A percentile compares a stretch with the other conserved stretches of the same genome.
These are phyloP conservation scores for Verticillium dahliae DNA, from an alignment of 2,329 filamentous ascomycete genomes.

Conservation along the genomic window DNA sequence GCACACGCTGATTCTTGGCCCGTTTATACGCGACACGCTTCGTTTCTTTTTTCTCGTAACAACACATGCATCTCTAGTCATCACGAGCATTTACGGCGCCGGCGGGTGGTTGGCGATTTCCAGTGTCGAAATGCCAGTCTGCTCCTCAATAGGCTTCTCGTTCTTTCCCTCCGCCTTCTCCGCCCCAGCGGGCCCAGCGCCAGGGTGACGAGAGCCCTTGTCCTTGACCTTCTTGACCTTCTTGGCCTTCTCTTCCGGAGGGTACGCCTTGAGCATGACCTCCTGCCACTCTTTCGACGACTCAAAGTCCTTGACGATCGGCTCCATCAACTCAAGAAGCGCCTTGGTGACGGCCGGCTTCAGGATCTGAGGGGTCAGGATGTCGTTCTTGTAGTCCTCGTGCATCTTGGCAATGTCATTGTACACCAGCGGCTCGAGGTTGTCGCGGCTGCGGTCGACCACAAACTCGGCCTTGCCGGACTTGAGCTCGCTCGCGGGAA, in stretches of 20 bases:
- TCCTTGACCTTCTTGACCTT: slow-evolving; percentile 75
- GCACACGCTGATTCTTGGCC: too few species aligned
- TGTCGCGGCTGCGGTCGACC: slow-evolving; percentile 60
- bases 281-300: slow-evolving; percentile 70
- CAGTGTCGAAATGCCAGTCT: neutral
- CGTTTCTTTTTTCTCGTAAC: neutral
- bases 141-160: neutral
- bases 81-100: neutral
- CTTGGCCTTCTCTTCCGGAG: slow-evolving; percentile 59
- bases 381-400: slow-evolving; percentile 73
- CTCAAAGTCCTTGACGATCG: slow-evolving; percentile 70
- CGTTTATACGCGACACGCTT: neutral
- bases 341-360: slow-evolving; percentile 77
- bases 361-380: slow-evolving; percentile 77
- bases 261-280: slow-evolving; percentile 74
- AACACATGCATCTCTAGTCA: neutral
- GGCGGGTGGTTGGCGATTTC: slow-evolving; percentile 1
- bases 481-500: slow-evolving; percentile 66
- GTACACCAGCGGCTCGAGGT: slow-evolving; percentile 70
- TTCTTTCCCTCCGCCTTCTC: neutral
- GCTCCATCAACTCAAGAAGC: slow-evolving; percentile 66
- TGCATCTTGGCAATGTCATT: slow-evolving; percentile 67
- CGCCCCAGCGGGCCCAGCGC: slow-evolving; percentile 15
- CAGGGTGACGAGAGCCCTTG: slow-evolving; percentile 61
- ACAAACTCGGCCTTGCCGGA: slow-evolving; percentile 54